Percentiles rank a stretch among this genome's conserved stretches.
Conservation (phyloP, 2,329 filamentous ascomycete species). For the Xylariaceae sp. region DNA sequence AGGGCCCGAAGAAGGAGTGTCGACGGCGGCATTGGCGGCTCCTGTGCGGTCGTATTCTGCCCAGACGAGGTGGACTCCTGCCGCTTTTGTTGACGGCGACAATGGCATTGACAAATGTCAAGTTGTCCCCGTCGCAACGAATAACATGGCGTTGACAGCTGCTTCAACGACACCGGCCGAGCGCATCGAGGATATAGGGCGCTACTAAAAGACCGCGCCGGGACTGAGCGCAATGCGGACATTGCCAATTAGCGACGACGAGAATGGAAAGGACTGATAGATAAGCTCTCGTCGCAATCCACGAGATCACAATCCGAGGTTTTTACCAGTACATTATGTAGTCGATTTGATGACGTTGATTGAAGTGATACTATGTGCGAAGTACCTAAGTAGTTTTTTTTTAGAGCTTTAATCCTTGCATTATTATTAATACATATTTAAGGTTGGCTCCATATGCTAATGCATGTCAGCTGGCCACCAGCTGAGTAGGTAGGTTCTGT, state of each 20-base stretch:
- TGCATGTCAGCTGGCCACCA: no score
- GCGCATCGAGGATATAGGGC: slow-evolving; percentile 22
- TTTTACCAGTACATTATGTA: background rate
- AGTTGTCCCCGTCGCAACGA: slow-evolving; percentile 7
- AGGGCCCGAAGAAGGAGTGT: slow-evolving; percentile 36
- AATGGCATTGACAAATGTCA: slow-evolving; percentile 5
- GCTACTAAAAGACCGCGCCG: slow-evolving; percentile 19
- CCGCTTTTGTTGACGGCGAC: slow-evolving; percentile 29
- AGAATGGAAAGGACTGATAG: slow-evolving; percentile 4
- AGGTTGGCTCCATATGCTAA: no score
- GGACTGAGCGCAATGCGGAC: slow-evolving; percentile 24
- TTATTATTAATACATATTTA: no score
- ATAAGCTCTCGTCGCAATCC: background rate
- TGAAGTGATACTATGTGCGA: background rate
- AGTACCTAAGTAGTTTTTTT: background rate
- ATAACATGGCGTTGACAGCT: slow-evolving; percentile 4
- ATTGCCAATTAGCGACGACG: slow-evolving; percentile 13
- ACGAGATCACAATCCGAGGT: background rate
- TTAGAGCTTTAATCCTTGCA: no score
- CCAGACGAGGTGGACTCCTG: slow-evolving; percentile 27
- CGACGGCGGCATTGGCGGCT: slow-evolving; percentile 30
- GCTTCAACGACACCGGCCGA: slow-evolving; percentile 14
- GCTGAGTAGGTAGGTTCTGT: no score
- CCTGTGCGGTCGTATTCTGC: slow-evolving; percentile 22
- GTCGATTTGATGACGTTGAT: background rate